A percentile compares a stretch with the other conserved stretches of the same genome.
Conservation (phyloP, 2,329 filamentous ascomycete species). For the Trichoderma sp. region DNA sequence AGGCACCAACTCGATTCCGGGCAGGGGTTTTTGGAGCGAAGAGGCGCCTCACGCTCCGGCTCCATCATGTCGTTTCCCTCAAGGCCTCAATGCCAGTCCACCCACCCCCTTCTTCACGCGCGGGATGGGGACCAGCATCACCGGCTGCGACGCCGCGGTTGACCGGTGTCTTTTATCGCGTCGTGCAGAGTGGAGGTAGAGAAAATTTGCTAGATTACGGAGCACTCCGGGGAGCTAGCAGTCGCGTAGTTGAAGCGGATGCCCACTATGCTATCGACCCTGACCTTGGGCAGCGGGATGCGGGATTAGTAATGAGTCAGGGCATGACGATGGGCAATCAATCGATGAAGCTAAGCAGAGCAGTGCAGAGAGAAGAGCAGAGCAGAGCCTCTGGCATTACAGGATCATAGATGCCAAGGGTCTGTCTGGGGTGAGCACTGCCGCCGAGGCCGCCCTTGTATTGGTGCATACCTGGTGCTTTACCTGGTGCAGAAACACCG, state of each 20-base stretch:
- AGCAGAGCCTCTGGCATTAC: background rate
- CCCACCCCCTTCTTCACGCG: background rate
- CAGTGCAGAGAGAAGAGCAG: background rate
- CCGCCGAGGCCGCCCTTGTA: background rate
- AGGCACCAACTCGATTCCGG: background rate
- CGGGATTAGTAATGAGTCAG: conserved; percentile 8
- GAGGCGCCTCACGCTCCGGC: background rate
- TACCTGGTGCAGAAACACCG: background rate
- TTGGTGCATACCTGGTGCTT: background rate
- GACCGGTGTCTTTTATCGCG: background rate
- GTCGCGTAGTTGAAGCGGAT: background rate
- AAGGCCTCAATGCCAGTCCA: background rate
- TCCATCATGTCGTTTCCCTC: background rate
- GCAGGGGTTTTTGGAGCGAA: background rate
- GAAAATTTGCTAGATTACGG: conserved; percentile 12
- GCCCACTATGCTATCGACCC: background rate
- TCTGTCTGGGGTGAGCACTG: background rate
- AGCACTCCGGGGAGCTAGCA: conserved; percentile 1
- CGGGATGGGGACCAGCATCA: background rate
- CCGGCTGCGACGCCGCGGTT: conserved; percentile 18
- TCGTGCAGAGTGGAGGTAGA: conserved; percentile 6
- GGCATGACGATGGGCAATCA: background rate
- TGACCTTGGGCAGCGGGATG: background rate
- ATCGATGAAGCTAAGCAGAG: background rate
- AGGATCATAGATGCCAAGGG: background rate